phyloP scores from a whole-genome alignment of 345 rosid species.

The Populus deltoides region DNA sequence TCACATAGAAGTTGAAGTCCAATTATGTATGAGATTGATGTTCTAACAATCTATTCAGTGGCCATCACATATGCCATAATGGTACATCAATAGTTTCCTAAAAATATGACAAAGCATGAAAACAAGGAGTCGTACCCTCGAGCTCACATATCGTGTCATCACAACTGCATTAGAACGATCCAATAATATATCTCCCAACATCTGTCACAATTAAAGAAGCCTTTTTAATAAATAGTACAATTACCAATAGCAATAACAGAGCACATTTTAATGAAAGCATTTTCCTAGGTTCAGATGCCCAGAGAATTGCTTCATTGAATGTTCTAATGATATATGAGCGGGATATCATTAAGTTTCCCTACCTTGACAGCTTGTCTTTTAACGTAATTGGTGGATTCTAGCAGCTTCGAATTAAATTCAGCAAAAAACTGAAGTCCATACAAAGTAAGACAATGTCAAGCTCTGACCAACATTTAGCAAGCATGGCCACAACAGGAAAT shows the following conservation, averaged over 20 bases:
- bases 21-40: background rate
- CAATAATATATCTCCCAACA: slow-evolving; percentile 52
- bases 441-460: slow-evolving; percentile 7
- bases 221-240: background rate
- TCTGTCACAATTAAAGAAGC: slow-evolving; percentile 26
- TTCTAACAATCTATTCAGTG: background rate
- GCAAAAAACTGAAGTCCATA: slow-evolving; percentile 67
- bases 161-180: slow-evolving; percentile 62
- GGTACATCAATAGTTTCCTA: background rate
- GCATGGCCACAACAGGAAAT: background rate
- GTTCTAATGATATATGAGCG: background rate
- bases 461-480: background rate
- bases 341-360: slow-evolving; percentile 1
- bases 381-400: slow-evolving; percentile 86
- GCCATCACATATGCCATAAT: background rate
- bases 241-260: slow-evolving; percentile 1
- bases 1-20: background rate
- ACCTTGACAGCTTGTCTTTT: slow-evolving; percentile 97
- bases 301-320: background rate
- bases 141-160: slow-evolving; percentile 67
- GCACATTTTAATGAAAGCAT: background rate
- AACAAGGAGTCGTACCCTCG: slow-evolving; percentile 33
- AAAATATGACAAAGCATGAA: background rate
- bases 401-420: slow-evolving; percentile 83
- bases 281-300: background rate